These are phyloP conservation scores for Pleurotus ostreatus DNA, from an alignment of 768 basidiomycete genomes.

Conservation along the genomic window DNA sequence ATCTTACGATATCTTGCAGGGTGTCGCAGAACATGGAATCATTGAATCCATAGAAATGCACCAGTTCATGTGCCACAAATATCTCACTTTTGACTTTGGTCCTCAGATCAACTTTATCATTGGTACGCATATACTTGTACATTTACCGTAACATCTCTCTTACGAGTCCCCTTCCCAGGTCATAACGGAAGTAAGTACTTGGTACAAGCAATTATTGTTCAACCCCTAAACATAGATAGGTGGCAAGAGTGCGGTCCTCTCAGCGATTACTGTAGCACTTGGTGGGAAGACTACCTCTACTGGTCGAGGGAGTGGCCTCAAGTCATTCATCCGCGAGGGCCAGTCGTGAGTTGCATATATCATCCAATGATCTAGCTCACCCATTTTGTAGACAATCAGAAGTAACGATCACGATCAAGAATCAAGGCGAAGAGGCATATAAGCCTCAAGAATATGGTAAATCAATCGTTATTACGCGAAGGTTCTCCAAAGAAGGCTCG, in stretches of 20 bases:
- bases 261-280: slow-evolving; percentile 88
- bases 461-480: slow-evolving; percentile 79
- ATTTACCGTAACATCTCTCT: too few species aligned
- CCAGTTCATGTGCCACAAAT: slow-evolving; percentile 96
- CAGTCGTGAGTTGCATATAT: slow-evolving; percentile 49
- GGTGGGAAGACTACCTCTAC: slow-evolving; percentile 93
- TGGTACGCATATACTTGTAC: slow-evolving; percentile 38
- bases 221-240: slow-evolving; percentile 40
- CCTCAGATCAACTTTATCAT: slow-evolving; percentile 98
- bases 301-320: slow-evolving; percentile 81
- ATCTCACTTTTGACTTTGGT: slow-evolving; percentile 79
- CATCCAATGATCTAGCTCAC: not conserved
- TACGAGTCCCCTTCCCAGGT: slow-evolving; percentile 35
- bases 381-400: slow-evolving; percentile 49
- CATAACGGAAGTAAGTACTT: slow-evolving; percentile 83
- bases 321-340: slow-evolving; percentile 83
- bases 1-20: slow-evolving; percentile 36
- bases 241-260: slow-evolving; percentile 92
- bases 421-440: slow-evolving; percentile 88
- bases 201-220: not conserved
- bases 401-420: slow-evolving; percentile 81
- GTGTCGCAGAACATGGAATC: slow-evolving; percentile 81
- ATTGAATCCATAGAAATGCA: slow-evolving; percentile 83
- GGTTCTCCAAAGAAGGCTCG: slow-evolving; percentile 71
- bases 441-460: slow-evolving; percentile 82